Evolutionary conservation across 768 basidiomycete species (phyloP).

Genomic region (Nevesoporus exiguus): DNA sequence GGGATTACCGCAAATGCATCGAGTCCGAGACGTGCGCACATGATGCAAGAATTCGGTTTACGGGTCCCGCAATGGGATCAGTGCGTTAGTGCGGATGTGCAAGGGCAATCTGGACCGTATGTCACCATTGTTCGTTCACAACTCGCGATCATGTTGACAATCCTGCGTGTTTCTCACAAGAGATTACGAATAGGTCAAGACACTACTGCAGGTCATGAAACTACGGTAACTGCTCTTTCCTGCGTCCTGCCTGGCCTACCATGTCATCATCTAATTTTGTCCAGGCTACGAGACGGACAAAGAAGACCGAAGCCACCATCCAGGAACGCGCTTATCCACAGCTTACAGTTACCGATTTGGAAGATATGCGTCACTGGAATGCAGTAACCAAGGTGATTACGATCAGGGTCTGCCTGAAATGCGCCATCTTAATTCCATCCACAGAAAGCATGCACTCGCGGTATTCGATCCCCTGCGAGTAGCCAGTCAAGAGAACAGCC

Average conservation of each 20-base stretch:
- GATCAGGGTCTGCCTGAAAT: background rate
- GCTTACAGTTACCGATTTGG: conserved; percentile 37
- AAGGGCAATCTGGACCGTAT: too few relatives aligned
- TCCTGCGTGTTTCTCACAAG: too few relatives aligned
- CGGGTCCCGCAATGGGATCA: too few relatives aligned
- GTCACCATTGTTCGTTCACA: too few relatives aligned
- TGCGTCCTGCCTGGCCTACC: conserved; percentile 52
- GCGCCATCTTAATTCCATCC: conserved; percentile 12
- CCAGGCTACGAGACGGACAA: conserved; percentile 44
- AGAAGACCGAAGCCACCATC: background rate
- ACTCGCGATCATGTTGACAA: too few relatives aligned
- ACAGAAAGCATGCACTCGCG: conserved; percentile 47
- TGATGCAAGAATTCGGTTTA: background rate
- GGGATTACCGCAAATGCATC: too few relatives aligned
- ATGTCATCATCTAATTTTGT: conserved; percentile 51
- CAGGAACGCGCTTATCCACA: background rate
- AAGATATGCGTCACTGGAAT: conserved; percentile 45
- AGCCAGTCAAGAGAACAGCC: conserved; percentile 47
- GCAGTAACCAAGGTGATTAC: conserved; percentile 31
- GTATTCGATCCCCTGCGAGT: conserved; percentile 47
- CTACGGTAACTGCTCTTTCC: conserved; percentile 56
- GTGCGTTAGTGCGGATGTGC: too few relatives aligned
- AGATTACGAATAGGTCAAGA: too few relatives aligned
- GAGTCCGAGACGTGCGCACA: conserved; percentile 24
- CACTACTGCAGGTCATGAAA: conserved; percentile 53